phyloP scores from a whole-genome alignment of 202 grass and related monocot species.

The Musa balbisiana region DNA sequence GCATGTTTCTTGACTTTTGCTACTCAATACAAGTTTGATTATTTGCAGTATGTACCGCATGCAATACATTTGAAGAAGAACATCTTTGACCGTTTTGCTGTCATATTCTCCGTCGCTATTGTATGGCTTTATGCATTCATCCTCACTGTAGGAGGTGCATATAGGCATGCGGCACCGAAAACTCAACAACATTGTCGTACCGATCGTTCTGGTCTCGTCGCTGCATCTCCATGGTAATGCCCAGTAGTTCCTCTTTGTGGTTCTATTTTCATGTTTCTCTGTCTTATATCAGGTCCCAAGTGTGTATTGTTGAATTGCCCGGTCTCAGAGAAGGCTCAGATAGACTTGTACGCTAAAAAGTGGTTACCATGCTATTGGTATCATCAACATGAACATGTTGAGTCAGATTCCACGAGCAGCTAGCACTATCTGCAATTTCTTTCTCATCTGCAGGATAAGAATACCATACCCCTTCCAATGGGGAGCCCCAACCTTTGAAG shows the following conservation, averaged over 20 bases:
- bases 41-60: constrained; percentile 65
- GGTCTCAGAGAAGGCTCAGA: too few relatives aligned
- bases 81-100: constrained; percentile 57
- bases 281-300: not conserved
- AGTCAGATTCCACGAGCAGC: not conserved
- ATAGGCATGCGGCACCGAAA: constrained; percentile 55
- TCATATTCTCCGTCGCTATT: constrained; percentile 63
- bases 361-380: not conserved
- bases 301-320: too few relatives aligned
- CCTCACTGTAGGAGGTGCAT: constrained; percentile 80
- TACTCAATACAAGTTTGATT: not conserved
- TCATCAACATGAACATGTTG: not conserved
- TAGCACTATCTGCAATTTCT: not conserved
- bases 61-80: constrained; percentile 34
- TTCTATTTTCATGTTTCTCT: not conserved
- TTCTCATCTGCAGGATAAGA: constrained; percentile 56
- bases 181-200: constrained; percentile 88
- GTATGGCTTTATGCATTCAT: constrained; percentile 88
- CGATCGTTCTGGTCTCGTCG: constrained; percentile 75
- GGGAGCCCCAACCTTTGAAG: constrained; percentile 87
- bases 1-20: not conserved
- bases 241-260: not conserved
- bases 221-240: constrained; percentile 64
- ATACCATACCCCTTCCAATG: constrained; percentile 94
- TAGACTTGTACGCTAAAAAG: not conserved